A percentile compares a stretch with the other conserved stretches of the same genome.
phyloP scores from a whole-genome alignment of 345 rosid genomes.

The Populus nigra region DNA sequence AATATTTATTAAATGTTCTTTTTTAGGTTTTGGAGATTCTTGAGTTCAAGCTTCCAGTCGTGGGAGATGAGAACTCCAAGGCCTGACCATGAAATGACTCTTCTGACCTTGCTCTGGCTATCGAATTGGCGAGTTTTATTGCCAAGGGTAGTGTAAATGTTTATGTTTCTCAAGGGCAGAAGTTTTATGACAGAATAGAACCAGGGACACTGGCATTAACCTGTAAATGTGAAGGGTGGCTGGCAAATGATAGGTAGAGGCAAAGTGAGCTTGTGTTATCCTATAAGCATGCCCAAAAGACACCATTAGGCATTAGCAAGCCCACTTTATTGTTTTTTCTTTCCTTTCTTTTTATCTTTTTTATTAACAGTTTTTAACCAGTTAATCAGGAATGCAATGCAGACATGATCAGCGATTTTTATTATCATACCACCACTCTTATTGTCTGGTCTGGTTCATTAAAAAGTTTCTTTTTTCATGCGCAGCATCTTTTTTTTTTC shows the following conservation, averaged over 20 bases:
- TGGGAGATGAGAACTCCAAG: not conserved
- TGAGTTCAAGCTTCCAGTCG: not conserved
- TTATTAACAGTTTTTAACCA: no score
- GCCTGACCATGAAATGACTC: not conserved
- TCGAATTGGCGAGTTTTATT: not conserved
- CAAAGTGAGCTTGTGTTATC: not conserved
- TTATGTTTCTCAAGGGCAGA: not conserved
- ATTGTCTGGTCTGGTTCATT: no score
- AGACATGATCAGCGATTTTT: no score
- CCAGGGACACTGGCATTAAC: not conserved
- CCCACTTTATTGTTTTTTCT: no score
- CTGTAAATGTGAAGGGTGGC: not conserved
- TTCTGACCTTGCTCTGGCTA: not conserved
- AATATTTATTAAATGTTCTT: not conserved
- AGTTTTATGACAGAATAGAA: not conserved
- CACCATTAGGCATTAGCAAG: not conserved
- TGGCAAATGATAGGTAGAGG: slow-evolving; percentile 8
- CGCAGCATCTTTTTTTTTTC: no score
- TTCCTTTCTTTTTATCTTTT: no score
- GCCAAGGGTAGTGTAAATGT: not conserved
- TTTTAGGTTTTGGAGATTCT: slow-evolving; percentile 5
- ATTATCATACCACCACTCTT: no score
- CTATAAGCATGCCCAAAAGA: no score
- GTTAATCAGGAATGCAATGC: no score
- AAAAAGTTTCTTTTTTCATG: no score